Evolutionary conservation across 345 rosid genomes (phyloP).

Genomic region (Eucalyptus camaldulensis): DNA sequence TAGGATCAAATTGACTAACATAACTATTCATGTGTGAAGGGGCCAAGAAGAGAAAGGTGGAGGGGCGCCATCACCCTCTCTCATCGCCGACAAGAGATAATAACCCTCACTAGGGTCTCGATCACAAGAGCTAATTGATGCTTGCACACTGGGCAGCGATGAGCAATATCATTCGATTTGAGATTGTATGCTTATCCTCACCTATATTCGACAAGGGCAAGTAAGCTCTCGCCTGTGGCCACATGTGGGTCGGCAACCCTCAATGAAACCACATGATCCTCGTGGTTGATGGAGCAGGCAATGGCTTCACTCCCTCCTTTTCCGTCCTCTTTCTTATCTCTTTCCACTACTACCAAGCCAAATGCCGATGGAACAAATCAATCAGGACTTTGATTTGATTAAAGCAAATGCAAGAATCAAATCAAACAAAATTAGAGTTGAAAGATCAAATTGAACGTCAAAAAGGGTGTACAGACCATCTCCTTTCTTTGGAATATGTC

Average conservation of each 20-base stretch:
- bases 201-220: background rate
- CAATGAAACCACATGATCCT: background rate
- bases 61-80: background rate
- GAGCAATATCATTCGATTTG: background rate
- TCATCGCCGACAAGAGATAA: background rate
- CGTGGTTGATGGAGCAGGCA: background rate
- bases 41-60: background rate
- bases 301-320: background rate
- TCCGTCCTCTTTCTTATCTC: background rate
- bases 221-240: background rate
- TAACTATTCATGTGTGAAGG: background rate
- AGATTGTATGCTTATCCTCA: background rate
- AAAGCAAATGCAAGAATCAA: background rate
- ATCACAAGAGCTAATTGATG: background rate
- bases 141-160: background rate
- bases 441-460: background rate
- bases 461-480: background rate
- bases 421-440: background rate
- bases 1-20: background rate
- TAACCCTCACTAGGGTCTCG: background rate
- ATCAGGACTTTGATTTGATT: background rate
- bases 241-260: background rate
- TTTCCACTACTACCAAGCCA: background rate
- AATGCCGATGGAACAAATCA: background rate
- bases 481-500: background rate